phyloP scores from a whole-genome alignment of 1,284 basidiomycete genomes.

The Ceratobasidium sp. region DNA sequence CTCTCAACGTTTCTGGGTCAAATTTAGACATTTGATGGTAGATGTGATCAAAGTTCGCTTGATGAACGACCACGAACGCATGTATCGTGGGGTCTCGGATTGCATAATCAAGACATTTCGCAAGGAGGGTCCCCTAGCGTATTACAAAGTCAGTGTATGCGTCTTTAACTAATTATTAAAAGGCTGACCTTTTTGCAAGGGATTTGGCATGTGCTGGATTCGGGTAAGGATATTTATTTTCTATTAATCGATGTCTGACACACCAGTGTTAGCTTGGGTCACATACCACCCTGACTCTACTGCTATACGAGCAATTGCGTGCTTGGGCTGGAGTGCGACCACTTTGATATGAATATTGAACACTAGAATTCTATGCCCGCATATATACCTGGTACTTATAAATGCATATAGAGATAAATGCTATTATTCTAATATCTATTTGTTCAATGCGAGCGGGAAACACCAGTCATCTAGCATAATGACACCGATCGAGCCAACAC shows the following conservation, averaged over 20 bases:
- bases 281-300: conserved; percentile 26
- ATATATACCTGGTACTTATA: neutral
- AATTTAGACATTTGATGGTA: conserved; percentile 24
- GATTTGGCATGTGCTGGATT: conserved; percentile 38
- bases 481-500: no score
- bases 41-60: conserved; percentile 55
- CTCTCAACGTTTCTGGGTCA: neutral
- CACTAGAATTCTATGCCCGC: neutral
- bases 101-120: conserved; percentile 21
- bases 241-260: neutral
- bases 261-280: conserved; percentile 6
- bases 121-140: conserved; percentile 17
- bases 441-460: no score
- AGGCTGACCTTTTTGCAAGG: neutral
- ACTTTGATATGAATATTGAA: neutral
- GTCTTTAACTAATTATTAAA: neutral
- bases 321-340: conserved; percentile 36
- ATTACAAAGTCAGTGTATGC: conserved; percentile 12
- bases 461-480: no score
- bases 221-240: conserved; percentile 13
- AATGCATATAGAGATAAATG: no score
- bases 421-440: no score
- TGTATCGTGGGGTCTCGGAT: conserved; percentile 19
- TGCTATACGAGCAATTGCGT: conserved; percentile 31
- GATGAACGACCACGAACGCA: conserved; percentile 54